A percentile compares a stretch with the other conserved stretches of the same genome.
phyloP scores from a whole-genome alignment of 2,329 filamentous ascomycete genomes.

The Ceratocystis cubensis region DNA sequence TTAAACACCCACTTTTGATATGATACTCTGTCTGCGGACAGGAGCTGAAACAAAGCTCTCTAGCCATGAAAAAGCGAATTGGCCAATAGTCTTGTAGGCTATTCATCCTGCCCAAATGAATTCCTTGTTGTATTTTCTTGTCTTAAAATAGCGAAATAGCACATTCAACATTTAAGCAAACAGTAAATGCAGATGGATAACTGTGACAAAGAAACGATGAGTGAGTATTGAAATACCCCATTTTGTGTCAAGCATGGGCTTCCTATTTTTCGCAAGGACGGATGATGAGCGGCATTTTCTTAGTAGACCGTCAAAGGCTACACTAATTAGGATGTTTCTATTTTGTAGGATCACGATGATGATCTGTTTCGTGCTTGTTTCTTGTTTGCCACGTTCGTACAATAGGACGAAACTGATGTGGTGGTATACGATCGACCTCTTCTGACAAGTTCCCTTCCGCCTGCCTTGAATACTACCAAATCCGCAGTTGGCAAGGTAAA shows the following conservation, averaged over 20 bases:
- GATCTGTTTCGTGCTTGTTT: neutral
- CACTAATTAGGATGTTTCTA: neutral
- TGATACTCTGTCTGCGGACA: neutral
- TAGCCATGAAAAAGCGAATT: slow-evolving; percentile 4
- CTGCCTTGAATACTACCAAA: neutral
- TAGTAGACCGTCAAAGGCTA: too few relatives aligned
- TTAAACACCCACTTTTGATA: neutral
- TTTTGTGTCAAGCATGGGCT: too few relatives aligned
- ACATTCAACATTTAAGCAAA: neutral
- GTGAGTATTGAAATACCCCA: too few relatives aligned
- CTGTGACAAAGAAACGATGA: neutral
- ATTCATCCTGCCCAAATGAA: neutral
- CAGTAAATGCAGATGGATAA: neutral
- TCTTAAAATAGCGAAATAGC: slow-evolving; percentile 4
- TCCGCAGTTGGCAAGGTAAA: too few relatives aligned
- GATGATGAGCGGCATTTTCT: too few relatives aligned
- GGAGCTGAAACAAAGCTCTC: neutral
- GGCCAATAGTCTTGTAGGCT: neutral
- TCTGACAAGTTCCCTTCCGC: neutral
- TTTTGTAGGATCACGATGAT: neutral
- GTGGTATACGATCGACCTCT: neutral
- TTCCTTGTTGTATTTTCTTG: slow-evolving; percentile 1
- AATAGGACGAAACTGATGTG: neutral
- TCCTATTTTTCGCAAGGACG: too few relatives aligned
- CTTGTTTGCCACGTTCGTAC: neutral